Base-by-base conservation (phyloP, 2,329 filamentous ascomycete genomes). In the Epichloe brachyelytri region DNA sequence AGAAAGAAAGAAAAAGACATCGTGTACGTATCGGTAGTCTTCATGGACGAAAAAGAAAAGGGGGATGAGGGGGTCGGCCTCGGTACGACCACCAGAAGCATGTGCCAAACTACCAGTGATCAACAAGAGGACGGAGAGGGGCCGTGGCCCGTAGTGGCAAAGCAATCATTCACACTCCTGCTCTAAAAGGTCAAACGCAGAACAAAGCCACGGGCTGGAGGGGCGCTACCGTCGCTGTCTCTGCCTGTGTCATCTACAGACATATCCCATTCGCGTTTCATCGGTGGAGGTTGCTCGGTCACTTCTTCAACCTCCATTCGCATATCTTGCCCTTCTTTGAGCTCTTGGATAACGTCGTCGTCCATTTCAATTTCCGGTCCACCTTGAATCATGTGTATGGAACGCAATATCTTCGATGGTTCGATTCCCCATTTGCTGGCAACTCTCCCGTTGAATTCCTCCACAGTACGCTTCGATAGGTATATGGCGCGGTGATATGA, bases 271-370 rank as follows among this genome's bases (percentile, higher is more conserved):
- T 82, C 79, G 37, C 71, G 66, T 60, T 82, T 81, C 39, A 71
- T 59, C 26, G 43, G 43, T 10, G 51, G 38, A 22, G 58, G 46
- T 33, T 60, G 59, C 33, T 71, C 68, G 4, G 64, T 59, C n/a
- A 71, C 60, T 57, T 78, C 73, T 17, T 65, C 63, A 41, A 86
- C 73, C 58, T 93, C 83, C 52, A 86, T 76, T 53, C 83, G 79
- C 85, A 97, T 93, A 62, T 95, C 91, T 66, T 97, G 88, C 34
- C 89, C 90, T 69, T 98, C 93, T 2, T 82, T 79, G 49, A 97
- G 73, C 65, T 91, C 85, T 43, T 79, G 78, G 34, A 97, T 80
- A 46, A 94, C 83, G 55, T 96, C 89, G 61, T 97, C 89, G 61
- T 97, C 93, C 59, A 97, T 78, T 62, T 94, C 80, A 51, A 97